Evolutionary conservation across 2,329 filamentous ascomycete genomes (phyloP).

Genomic region (Pseudogymnoascus sp.): DNA sequence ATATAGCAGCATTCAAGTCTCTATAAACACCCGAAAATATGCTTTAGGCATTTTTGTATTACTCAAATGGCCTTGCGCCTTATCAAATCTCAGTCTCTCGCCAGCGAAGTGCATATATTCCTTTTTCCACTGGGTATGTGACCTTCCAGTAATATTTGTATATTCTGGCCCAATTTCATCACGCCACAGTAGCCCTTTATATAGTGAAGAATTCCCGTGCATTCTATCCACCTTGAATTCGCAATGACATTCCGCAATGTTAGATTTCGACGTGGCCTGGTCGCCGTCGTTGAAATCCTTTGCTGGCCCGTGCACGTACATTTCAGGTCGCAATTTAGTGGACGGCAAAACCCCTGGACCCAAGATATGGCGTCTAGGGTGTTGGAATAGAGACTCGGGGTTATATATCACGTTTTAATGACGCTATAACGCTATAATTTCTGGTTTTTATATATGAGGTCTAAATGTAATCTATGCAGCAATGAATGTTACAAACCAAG

Average conservation of each 20-base stretch:
- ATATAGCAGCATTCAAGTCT: neutral
- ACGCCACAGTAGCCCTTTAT: neutral
- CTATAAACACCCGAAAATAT: neutral
- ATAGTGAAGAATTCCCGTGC: neutral
- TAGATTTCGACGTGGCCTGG: neutral
- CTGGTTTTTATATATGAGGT: neutral
- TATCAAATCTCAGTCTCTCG: neutral
- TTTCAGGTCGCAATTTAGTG: neutral
- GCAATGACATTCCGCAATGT: neutral
- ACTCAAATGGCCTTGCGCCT: neutral
- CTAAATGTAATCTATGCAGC: neutral
- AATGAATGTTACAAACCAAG: neutral
- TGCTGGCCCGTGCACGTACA: neutral
- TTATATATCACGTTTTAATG: neutral
- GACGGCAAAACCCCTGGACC: conserved; percentile 7
- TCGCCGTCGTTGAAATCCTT: neutral
- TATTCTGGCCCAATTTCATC: neutral
- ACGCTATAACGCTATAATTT: neutral
- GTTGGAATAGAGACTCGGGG: neutral
- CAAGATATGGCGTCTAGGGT: neutral
- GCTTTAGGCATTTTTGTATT: neutral
- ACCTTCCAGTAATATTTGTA: neutral
- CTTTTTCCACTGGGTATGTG: neutral
- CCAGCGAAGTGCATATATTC: neutral
- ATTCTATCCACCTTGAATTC: neutral